phyloP scores from a whole-genome alignment of 768 basidiomycete genomes.

The Floccularia luteovirens region DNA sequence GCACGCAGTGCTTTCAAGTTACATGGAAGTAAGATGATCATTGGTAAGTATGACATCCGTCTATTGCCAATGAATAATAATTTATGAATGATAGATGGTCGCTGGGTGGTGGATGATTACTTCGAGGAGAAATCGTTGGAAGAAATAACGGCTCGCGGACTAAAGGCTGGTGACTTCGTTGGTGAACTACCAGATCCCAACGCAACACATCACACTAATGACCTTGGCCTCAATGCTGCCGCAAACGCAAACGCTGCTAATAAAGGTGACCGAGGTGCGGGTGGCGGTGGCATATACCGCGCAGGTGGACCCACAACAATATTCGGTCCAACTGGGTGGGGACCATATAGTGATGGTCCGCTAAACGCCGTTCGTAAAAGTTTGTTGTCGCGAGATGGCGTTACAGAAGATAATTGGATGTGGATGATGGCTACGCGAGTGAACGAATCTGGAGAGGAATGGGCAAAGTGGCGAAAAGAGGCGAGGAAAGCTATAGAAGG shows the following conservation, averaged over 20 bases:
- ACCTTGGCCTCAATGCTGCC: slow-evolving; percentile 29
- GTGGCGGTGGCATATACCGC: slow-evolving; percentile 70
- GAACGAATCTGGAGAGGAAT: slow-evolving; percentile 55
- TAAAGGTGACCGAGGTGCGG: slow-evolving; percentile 43
- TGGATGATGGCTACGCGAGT: slow-evolving; percentile 63
- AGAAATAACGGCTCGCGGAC: slow-evolving; percentile 74
- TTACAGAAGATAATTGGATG: slow-evolving; percentile 94
- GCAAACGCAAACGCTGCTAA: slow-evolving; percentile 18
- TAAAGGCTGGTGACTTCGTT: slow-evolving; percentile 76
- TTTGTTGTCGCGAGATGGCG: slow-evolving; percentile 67
- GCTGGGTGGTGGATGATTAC: slow-evolving; percentile 94
- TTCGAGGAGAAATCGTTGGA: slow-evolving; percentile 79
- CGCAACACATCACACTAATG: slow-evolving; percentile 40
- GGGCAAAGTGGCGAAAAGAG: slow-evolving; percentile 50
- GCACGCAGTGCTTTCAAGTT: slow-evolving; percentile 91
- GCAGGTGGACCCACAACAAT: slow-evolving; percentile 91
- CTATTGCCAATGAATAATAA: not conserved
- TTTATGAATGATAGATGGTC: slow-evolving; percentile 51
- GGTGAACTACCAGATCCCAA: slow-evolving; percentile 78
- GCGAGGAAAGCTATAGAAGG: slow-evolving; percentile 46
- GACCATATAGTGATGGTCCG: slow-evolving; percentile 85
- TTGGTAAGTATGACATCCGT: slow-evolving; percentile 44
- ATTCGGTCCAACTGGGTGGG: slow-evolving; percentile 78
- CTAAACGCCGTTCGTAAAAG: slow-evolving; percentile 80
- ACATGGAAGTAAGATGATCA: slow-evolving; percentile 86